A percentile compares a stretch with the other conserved stretches of the same genome.
Evolutionary conservation across 2,329 filamentous ascomycete genomes (phyloP).

Genomic region (Ascochyta rabiei): DNA sequence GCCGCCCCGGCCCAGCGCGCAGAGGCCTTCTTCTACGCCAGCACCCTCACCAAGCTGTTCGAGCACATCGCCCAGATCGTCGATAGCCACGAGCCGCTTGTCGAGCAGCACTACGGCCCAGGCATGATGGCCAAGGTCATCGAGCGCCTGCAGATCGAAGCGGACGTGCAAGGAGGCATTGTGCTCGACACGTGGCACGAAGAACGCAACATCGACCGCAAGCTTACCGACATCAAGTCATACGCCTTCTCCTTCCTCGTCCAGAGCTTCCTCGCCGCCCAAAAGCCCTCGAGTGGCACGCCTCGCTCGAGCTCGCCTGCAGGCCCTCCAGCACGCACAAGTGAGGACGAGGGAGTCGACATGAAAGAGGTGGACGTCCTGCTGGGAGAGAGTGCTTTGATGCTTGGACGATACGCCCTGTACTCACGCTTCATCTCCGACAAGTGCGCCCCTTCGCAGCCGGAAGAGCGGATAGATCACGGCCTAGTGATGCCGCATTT

Average conservation of each 20-base stretch:
- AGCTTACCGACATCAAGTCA: conserved; percentile 92
- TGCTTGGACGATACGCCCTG: conserved; percentile 91
- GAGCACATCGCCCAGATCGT: conserved; percentile 98
- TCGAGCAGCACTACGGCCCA: conserved; percentile 90
- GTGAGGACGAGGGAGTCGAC: conserved; percentile 90
- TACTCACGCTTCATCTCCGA: conserved; percentile 87
- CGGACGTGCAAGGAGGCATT: conserved; percentile 94
- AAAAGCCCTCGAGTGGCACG: conserved; percentile 66
- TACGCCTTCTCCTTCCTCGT: conserved; percentile 98
- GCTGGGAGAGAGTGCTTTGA: conserved; percentile 85
- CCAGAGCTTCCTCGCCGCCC: conserved; percentile 83
- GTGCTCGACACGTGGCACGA: conserved; percentile 95
- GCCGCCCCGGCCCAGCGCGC: conserved; percentile 65
- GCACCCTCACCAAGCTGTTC: conserved; percentile 87
- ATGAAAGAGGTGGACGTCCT: conserved; percentile 95
- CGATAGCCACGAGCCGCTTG: conserved; percentile 85
- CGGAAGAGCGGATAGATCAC: conserved; percentile 62
- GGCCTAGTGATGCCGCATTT: conserved; percentile 73
- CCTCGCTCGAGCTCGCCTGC: conserved; percentile 80
- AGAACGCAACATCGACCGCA: conserved; percentile 81
- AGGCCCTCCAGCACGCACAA: conserved; percentile 60
- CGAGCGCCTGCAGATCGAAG: conserved; percentile 89
- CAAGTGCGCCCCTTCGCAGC: conserved; percentile 67
- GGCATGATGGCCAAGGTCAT: conserved; percentile 96
- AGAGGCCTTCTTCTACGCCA: conserved; percentile 90